phyloP scores from a whole-genome alignment of 208 protist species.

The Leishmania major region DNA sequence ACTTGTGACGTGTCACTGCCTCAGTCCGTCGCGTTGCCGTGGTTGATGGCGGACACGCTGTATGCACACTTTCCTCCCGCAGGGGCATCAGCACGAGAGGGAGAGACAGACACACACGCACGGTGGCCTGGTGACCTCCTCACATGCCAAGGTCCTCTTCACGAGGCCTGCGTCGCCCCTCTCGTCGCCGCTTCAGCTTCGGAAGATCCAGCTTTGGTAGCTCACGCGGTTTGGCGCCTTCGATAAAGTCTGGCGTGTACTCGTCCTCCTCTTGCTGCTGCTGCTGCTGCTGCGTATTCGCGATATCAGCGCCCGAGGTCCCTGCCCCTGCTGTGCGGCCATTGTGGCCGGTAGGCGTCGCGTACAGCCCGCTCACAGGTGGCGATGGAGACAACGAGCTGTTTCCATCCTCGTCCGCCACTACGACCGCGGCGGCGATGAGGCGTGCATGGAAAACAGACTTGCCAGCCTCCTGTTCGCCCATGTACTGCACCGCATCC shows the following conservation, averaged over 20 bases:
- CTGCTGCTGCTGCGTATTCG: constrained; percentile 2
- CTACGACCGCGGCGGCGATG: background rate
- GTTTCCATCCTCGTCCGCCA: constrained; percentile 1
- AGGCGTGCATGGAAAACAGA: constrained; percentile 8
- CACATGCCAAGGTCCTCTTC: constrained; percentile 56
- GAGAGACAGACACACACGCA: background rate
- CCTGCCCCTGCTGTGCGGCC: background rate
- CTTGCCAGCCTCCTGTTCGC: constrained; percentile 21
- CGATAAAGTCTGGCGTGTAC: constrained; percentile 64
- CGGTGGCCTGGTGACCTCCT: background rate
- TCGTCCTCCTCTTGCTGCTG: constrained; percentile 47
- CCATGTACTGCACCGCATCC: constrained; percentile 59
- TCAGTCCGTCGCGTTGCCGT: background rate
- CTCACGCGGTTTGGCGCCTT: constrained; percentile 52
- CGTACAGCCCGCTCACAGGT: background rate
- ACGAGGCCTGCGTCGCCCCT: constrained; percentile 54
- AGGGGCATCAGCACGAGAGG: background rate
- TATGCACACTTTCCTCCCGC: background rate
- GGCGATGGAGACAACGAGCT: background rate
- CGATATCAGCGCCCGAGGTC: background rate
- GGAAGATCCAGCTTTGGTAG: constrained; percentile 51
- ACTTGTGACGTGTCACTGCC: background rate
- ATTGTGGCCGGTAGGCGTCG: background rate
- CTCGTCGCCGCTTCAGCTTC: constrained; percentile 43
- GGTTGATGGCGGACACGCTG: background rate